Evolutionary conservation across 331 rosid genomes (phyloP), one percentile per base, ranked within the genome.

Genomic region (Ulmus americana): DNA sequence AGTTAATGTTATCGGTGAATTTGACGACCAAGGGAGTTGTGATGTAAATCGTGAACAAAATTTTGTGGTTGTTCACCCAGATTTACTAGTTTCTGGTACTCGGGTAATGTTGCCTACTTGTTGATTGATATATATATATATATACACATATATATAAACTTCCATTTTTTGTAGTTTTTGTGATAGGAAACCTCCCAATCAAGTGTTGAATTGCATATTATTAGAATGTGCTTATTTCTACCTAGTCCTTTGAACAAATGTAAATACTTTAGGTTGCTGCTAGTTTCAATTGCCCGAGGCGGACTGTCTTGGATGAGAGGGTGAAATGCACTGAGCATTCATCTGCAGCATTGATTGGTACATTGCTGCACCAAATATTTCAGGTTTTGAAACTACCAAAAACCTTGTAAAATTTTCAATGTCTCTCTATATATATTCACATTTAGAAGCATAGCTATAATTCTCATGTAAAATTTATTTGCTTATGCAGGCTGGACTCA

Each of bases 231-330:
- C 15, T 67, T 41, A n/a, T 10, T 7, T 63, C 9, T 41, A 43
- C 61, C 18, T 54, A 46, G 15, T 68, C 73, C 46, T 39, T 73
- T 58, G 83, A 63, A 74, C 65, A 46, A 42, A 44, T 45, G 6
- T 15, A 58, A 42, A 38, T 39, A 58, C 22, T 81, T 42, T 80
- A 92, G 95, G 98, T 92, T 75, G 86, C 96, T 70, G 77, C 74
- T 59, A 87, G 88, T 76, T 86, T 88, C 79, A 70, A 59, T 74
- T 92, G 98, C 74, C 80, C 84, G 2, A 86, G 98, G 83, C 85
- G 95, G 79, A 79, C 94, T 48, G 94, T 92, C 70, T 83, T 89
- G 59, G 95, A 92, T 61, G 98, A 92, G 81, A 88, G 98, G 78
- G 69, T 92, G 65, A 92, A 77, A 76, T 56, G 15, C 79, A 85